Evolutionary conservation across 1,139 yeast genomes (phyloP).

Genomic region (Saccharomyces hybrid): DNA sequence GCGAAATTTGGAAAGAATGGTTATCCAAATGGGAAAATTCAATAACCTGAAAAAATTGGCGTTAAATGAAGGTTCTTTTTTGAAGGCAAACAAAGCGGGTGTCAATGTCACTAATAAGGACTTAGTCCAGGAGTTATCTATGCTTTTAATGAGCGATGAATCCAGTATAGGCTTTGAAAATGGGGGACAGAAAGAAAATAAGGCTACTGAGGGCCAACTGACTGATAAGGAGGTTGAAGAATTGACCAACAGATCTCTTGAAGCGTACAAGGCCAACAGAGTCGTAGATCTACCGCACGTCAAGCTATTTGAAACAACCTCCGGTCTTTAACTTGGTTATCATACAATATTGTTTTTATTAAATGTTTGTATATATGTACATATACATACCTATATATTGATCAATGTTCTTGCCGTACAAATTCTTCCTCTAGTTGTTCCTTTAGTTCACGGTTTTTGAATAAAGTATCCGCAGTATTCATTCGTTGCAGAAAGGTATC

Average conservation of each 20-base stretch:
- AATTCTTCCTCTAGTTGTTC: not conserved
- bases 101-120: constrained; percentile 23
- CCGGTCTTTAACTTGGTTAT: constrained; percentile 13
- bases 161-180: constrained; percentile 28
- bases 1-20: constrained; percentile 69
- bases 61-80: constrained; percentile 29
- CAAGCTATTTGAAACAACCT: constrained; percentile 28
- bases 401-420: not conserved
- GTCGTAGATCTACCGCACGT: constrained; percentile 24
- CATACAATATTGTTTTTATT: not conserved
- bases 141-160: constrained; percentile 22
- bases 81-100: constrained; percentile 15
- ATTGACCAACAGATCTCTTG: constrained; percentile 45
- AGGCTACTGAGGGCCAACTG: constrained; percentile 24
- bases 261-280: constrained; percentile 37
- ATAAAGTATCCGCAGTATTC: not conserved
- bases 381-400: not conserved
- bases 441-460: not conserved
- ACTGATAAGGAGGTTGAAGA: constrained; percentile 43
- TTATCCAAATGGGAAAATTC: constrained; percentile 80
- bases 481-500: not conserved
- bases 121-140: constrained; percentile 27
- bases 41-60: constrained; percentile 42
- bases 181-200: constrained; percentile 8
- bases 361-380: not conserved